Conservation (phyloP, 2,329 filamentous ascomycete species). For the Helotiales sp. region DNA sequence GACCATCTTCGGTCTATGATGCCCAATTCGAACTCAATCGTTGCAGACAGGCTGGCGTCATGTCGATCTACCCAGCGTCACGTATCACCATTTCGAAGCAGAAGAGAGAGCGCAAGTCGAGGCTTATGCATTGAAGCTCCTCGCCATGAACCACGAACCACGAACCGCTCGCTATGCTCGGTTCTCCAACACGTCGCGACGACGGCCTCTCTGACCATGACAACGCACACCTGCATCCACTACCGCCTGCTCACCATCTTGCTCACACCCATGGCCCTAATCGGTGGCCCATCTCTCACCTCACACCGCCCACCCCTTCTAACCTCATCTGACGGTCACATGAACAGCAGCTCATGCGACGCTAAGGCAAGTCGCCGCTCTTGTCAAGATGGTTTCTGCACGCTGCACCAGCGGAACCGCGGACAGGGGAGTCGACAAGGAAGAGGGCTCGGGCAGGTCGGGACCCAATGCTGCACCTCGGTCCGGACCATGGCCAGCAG, state of each 20-base stretch:
- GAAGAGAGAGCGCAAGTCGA: too few species aligned
- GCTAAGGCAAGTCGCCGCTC: constrained; percentile 32
- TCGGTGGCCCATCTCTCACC: constrained; percentile 11
- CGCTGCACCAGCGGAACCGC: too few species aligned
- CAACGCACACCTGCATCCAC: constrained; percentile 28
- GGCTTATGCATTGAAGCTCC: too few species aligned
- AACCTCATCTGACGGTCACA: constrained; percentile 25
- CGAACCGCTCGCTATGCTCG: too few species aligned
- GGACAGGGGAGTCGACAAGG: constrained; percentile 24
- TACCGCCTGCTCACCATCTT: background rate
- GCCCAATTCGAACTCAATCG: background rate
- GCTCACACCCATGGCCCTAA: background rate
- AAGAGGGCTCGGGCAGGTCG: background rate
- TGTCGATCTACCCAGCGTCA: too few species aligned
- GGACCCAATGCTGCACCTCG: constrained; percentile 19
- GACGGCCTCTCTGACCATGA: constrained; percentile 7
- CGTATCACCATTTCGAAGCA: too few species aligned
- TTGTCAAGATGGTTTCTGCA: constrained; percentile 24
- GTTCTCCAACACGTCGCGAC: constrained; percentile 6
- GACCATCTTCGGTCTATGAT: background rate
- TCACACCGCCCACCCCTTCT: constrained; percentile 23
- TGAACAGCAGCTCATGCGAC: constrained; percentile 29
- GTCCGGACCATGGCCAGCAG: constrained; percentile 6
- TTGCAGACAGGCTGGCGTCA: too few species aligned
- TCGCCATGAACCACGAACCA: constrained; percentile 20